Base-by-base conservation (phyloP, 225 moss, liverwort and hornwort species). In the Neckera pumila region DNA sequence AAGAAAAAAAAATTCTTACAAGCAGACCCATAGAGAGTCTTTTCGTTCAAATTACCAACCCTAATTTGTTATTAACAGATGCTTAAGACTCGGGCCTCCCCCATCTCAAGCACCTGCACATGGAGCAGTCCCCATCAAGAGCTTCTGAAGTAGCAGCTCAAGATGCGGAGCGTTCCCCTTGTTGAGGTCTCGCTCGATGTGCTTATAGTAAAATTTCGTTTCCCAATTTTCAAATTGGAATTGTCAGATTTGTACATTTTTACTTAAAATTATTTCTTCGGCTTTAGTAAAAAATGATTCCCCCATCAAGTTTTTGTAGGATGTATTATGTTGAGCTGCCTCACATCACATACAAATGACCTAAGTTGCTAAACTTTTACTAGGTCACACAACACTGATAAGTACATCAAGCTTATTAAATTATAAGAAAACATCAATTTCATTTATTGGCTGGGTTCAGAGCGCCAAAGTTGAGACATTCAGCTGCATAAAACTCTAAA, bases 261-360 rank as follows among this genome's bases (percentile, higher is more conserved):
- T 18, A 61, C 61, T 47, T 6, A 14, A 34, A 74, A 47, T 7
- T 18, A 4, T 27, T 36, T 93, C 76, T 86, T 92, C 91, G 47
- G 1, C 43, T 43, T 58, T 87, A 28, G 84, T 54, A 82, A 92
- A 87, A 56, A 88, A 90, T 43, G 89, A 88, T 61, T 59, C 30
- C 81, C 66, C 87, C 91, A n/a, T 85, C 80, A 27, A 88, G 66
- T 61, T 89, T 92, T 45, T 81, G 71, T 71, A 93, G 70, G 22
- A 89, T 89, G 51, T 89, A 94, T 93, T 93, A 94, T 86, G 88
- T 91, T 47, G 91, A 92, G 54, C 72, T 95, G 94, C 53, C 81
- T 70, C 80, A 81, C 88, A 79, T 72, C 12, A 58, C 10, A 56
- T 14, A 56, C 61, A 86, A 86, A 36, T 12, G 53, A 59, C 42